These are phyloP conservation scores for Sclerospora graminicola DNA, from an alignment of 352 stramenopile species.

Conservation along the genomic window DNA sequence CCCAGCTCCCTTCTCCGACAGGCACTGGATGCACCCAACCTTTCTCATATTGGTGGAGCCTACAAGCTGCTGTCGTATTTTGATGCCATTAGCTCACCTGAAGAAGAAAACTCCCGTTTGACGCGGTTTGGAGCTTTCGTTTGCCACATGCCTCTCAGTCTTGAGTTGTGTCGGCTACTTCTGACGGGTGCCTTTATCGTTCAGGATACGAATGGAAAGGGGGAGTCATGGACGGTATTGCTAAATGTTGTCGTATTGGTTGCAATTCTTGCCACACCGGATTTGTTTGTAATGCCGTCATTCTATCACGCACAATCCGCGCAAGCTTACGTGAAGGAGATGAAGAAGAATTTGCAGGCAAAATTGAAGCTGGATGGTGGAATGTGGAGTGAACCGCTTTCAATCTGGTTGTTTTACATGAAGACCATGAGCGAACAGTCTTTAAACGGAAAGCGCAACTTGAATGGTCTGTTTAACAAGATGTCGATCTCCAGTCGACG, in stretches of 20 bases:
- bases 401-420: constrained; percentile 66
- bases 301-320: constrained; percentile 68
- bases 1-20: constrained; percentile 57
- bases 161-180: constrained; percentile 64
- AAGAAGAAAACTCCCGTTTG: constrained; percentile 47
- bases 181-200: constrained; percentile 49
- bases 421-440: constrained; percentile 36
- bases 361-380: constrained; percentile 56
- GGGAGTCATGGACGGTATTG: constrained; percentile 29
- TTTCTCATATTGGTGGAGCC: constrained; percentile 58
- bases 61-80: constrained; percentile 69
- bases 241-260: constrained; percentile 60
- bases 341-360: constrained; percentile 60
- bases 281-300: constrained; percentile 70
- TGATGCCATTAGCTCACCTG: constrained; percentile 49
- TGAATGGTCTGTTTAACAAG: constrained; percentile 34
- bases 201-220: constrained; percentile 14
- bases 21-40: constrained; percentile 53
- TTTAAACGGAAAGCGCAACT: constrained; percentile 28
- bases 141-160: constrained; percentile 62
- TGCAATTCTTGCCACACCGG: constrained; percentile 48
- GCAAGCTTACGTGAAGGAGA: constrained; percentile 54
- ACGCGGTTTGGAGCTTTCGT: constrained; percentile 73
- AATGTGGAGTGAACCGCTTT: constrained; percentile 69
- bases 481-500: constrained; percentile 51